A percentile compares a stretch with the other conserved stretches of the same genome.
Evolutionary conservation across 768 basidiomycete species (phyloP).

Genomic region (Tylopilus plumbeoviolaceoides): DNA sequence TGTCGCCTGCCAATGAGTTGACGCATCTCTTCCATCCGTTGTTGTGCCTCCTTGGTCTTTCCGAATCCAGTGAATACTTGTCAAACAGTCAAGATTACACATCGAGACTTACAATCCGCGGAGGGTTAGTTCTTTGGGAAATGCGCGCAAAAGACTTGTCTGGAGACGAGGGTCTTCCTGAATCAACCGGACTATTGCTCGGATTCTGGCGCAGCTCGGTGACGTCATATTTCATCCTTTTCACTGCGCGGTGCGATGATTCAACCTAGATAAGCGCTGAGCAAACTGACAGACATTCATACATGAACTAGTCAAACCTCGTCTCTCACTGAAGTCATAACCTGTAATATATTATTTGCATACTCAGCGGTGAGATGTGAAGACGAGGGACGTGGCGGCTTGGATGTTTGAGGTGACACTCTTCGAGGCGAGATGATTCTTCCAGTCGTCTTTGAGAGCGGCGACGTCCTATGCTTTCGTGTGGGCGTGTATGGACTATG

Average conservation of each 20-base stretch:
- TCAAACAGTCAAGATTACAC: constrained; percentile 1
- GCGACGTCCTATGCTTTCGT: constrained; percentile 45
- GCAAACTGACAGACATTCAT: background rate
- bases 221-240: constrained; percentile 72
- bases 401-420: constrained; percentile 49
- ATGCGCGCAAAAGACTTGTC: constrained; percentile 47
- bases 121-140: constrained; percentile 38
- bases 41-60: constrained; percentile 76
- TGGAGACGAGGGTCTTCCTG: constrained; percentile 53
- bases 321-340: constrained; percentile 54
- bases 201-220: constrained; percentile 34
- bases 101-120: constrained; percentile 39
- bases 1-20: constrained; percentile 62
- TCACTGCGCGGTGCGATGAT: constrained; percentile 64
- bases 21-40: constrained; percentile 81
- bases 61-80: constrained; percentile 5
- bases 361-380: constrained; percentile 33
- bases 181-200: constrained; percentile 26
- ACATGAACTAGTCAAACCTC: constrained; percentile 44
- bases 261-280: constrained; percentile 49
- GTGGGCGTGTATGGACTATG: constrained; percentile 36
- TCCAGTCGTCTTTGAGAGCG: constrained; percentile 44
- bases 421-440: constrained; percentile 47
- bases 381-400: constrained; percentile 28
- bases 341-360: constrained; percentile 43